Base-by-base conservation (phyloP, 2,329 filamentous ascomycete genomes). In the Aureobasidium sp. region DNA sequence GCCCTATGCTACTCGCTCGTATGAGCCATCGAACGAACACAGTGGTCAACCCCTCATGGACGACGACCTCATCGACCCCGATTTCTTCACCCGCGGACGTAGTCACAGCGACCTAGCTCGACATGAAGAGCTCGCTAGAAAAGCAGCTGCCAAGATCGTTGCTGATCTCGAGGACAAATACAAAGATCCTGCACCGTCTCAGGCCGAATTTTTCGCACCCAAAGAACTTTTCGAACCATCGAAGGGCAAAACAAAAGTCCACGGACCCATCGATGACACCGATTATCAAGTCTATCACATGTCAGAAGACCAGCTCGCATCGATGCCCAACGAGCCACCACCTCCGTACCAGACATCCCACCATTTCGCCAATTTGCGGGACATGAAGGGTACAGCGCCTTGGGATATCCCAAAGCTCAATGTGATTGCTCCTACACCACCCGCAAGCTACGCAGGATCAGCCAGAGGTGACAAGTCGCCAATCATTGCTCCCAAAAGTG, bases 381-480 rank as follows among this genome's bases (percentile, higher is more conserved):
- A 34, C 14, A 20, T n/a, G 20, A 57, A 49, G 14, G 25, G 52
- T 20, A 11, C 17, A 7, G 12, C 31, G 31, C 29, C 62, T 6
- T 60, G 62, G 62, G 48, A 62, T 20, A 78, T 85, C 22, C 83
- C 83, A 12, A 71, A 68, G n/a, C 74, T 86, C 17, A 82, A 81
- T 47, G 72, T 85, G 27, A 83, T 84, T 59, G 78, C 81, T 51
- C 81, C 84, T 2, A 86, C 83, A 7, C 84, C 84, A 22, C 80
- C 81, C 11, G 78, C 76, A 22, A 83, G 81, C 63, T 67, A 72
- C 62, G 76, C 74, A 27, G 74, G 74, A 11, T 70, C 69, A 1
- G 72, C 71, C 31, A 70, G 72, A 20, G 72, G 71, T 36, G 73
- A 71, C 39, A 68, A 68, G 8, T 76, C 73, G 29, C 45, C 72